Base-by-base conservation (phyloP, 495 filamentous ascomycete genomes). In the Daldinia concentrica region DNA sequence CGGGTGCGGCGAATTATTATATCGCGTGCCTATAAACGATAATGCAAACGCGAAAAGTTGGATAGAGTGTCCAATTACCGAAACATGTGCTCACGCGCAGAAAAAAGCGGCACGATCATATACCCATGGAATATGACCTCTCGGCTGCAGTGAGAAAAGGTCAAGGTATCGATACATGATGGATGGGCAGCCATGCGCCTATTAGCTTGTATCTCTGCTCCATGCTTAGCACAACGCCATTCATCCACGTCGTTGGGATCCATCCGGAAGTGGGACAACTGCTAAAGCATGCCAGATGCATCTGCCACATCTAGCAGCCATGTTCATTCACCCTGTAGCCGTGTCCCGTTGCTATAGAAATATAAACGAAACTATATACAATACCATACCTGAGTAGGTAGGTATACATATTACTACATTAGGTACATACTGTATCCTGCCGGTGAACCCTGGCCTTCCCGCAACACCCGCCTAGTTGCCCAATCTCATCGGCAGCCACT, bases 141-240 rank as follows among this genome's bases (percentile, higher is more conserved):
- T 64, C 68, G 54, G 54, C 69, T 66, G 43, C 51, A 63, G 36
- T 73, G 52, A 52, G 54, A 69, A 63, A 56, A 37, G 27, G 34
- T 41, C 62, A 69, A 77, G 72, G 72, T 77, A 73, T 70, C 66
- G 69, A 71, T 75, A 77, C 75, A 74, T 75, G 66, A 68, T 7
- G 64, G 69, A 75, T 77, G 75, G 75, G 75, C 75, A 77, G 75
- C 75, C 41, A 77, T 77, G 75, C 75, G 36, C 75, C 72, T 68
- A 11, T 77, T 77, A 72, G 72, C 69, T 74, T 72, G 72, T 74
- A 74, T 76, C 66, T 76, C 66, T 70, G 27, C 34, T 71, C 59
- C 62, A 61, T 36, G 50, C 54, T 52, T 45, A 51, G 26, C 66
- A 45, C 69, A 54, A 70, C 64, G 45, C 63, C 64, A 64, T 68